Evolutionary conservation across 495 filamentous ascomycete genomes (phyloP).

Genomic region (Penicillium bovifimosum): DNA sequence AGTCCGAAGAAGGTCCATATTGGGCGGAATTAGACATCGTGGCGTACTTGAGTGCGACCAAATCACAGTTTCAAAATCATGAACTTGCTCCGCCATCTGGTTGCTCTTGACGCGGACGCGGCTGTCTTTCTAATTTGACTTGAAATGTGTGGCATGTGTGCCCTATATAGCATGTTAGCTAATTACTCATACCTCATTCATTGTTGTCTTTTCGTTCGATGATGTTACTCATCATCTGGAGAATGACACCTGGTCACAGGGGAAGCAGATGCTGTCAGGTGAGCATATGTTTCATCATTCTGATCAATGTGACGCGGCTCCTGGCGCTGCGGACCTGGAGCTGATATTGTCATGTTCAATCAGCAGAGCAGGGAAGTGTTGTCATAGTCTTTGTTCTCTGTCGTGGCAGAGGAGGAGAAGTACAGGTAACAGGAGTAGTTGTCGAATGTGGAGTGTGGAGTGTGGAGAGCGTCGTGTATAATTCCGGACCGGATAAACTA

Average conservation of each 20-base stretch:
- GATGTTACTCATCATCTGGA: slow-evolving; percentile 23
- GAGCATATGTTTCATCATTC: not conserved
- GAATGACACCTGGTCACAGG: slow-evolving; percentile 12
- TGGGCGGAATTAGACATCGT: slow-evolving; percentile 12
- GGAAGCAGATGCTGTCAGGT: slow-evolving; percentile 14
- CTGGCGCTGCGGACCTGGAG: not conserved
- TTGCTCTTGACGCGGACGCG: not conserved
- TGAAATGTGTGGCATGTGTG: not conserved
- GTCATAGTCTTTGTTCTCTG: not conserved
- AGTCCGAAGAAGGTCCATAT: not conserved
- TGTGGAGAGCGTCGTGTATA: too few species aligned
- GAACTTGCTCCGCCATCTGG: slow-evolving; percentile 12
- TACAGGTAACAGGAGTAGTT: not conserved
- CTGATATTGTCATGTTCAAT: slow-evolving; percentile 3
- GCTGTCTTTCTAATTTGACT: not conserved
- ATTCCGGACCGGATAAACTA: not conserved
- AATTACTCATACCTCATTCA: not conserved
- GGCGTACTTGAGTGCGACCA: slow-evolving; percentile 1
- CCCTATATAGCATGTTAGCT: not conserved
- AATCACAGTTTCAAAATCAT: slow-evolving; percentile 7
- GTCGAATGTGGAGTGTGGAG: not conserved
- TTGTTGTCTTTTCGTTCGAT: slow-evolving; percentile 1
- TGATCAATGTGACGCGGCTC: not conserved
- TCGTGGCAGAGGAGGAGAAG: not conserved
- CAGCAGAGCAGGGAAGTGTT: not conserved